Conservation (phyloP, 768 basidiomycete species). For the Porphyrellus cyaneotinctus region DNA sequence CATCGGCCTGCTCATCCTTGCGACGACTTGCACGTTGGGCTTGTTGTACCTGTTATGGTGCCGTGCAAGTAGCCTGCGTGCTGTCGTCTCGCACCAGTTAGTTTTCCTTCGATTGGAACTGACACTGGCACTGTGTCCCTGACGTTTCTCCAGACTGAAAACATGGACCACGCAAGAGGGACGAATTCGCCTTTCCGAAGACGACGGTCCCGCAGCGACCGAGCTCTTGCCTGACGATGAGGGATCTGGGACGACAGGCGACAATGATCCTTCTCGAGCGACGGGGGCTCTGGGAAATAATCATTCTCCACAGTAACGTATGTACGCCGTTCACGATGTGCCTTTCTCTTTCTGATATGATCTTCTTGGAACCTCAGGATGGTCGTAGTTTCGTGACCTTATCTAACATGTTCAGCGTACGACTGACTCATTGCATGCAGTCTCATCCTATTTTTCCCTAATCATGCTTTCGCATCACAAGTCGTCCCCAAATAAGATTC, state of each 20-base stretch:
- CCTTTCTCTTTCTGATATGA: not conserved
- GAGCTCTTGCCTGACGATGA: constrained; percentile 62
- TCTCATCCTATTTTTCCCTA: not conserved
- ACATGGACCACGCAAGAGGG: constrained; percentile 53
- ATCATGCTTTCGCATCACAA: not conserved
- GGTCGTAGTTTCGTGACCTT: constrained; percentile 1
- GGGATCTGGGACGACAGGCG: constrained; percentile 36
- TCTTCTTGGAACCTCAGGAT: not conserved
- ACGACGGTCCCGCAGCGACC: constrained; percentile 67
- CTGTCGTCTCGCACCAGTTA: constrained; percentile 61
- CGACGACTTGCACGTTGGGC: constrained; percentile 56
- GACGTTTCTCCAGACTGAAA: constrained; percentile 43
- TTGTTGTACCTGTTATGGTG: constrained; percentile 61
- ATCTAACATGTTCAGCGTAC: constrained; percentile 1
- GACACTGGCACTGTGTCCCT: not conserved
- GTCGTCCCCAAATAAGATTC: not conserved
- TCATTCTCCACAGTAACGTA: constrained; percentile 2
- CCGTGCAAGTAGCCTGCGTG: constrained; percentile 49
- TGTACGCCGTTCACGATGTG: not conserved
- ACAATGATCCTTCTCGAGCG: constrained; percentile 21
- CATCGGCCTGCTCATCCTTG: constrained; percentile 48
- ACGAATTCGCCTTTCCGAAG: constrained; percentile 61
- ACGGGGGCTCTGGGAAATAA: constrained; percentile 4
- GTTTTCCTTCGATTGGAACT: constrained; percentile 19
- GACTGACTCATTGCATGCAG: constrained; percentile 1